A percentile compares a stretch with the other conserved stretches of the same genome.
These are phyloP conservation scores for Zoysia matrella DNA, from an alignment of 202 grass and related monocot species.

Conservation along the genomic window DNA sequence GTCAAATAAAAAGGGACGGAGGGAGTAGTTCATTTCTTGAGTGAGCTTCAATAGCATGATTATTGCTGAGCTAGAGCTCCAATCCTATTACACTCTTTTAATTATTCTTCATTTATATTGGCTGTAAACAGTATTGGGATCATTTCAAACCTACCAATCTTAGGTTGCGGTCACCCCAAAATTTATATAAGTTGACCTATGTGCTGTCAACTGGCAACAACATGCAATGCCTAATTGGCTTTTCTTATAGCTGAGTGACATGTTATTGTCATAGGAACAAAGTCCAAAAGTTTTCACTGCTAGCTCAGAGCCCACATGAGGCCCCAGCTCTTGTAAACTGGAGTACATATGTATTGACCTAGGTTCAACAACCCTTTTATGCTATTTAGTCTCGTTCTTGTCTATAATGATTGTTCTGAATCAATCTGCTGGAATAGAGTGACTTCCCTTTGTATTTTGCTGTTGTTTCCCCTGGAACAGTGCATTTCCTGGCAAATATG, in stretches of 20 bases:
- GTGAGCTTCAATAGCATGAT: background rate
- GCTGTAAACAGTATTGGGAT: background rate
- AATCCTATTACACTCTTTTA: background rate
- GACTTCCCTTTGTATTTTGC: background rate
- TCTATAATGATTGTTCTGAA: background rate
- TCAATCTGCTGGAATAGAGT: background rate
- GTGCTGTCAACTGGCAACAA: background rate
- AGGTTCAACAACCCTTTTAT: background rate
- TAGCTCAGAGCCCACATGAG: background rate
- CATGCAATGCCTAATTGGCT: background rate
- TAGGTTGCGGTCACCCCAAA: background rate
- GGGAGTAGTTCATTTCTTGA: background rate
- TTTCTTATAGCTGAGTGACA: background rate
- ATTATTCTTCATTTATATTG: background rate
- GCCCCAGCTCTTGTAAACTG: background rate
- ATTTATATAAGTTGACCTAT: background rate
- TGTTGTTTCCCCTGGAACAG: background rate
- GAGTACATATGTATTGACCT: background rate
- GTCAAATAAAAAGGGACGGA: too few relatives aligned
- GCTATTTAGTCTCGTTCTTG: background rate
- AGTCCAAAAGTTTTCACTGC: background rate
- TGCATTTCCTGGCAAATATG: background rate
- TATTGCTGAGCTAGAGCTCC: too few relatives aligned
- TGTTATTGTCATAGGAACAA: conserved; percentile 2
- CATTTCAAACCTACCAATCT: background rate